Evolutionary conservation across 164 flowering plant genomes (phyloP).

Genomic region (Magnolia changhungtana): DNA sequence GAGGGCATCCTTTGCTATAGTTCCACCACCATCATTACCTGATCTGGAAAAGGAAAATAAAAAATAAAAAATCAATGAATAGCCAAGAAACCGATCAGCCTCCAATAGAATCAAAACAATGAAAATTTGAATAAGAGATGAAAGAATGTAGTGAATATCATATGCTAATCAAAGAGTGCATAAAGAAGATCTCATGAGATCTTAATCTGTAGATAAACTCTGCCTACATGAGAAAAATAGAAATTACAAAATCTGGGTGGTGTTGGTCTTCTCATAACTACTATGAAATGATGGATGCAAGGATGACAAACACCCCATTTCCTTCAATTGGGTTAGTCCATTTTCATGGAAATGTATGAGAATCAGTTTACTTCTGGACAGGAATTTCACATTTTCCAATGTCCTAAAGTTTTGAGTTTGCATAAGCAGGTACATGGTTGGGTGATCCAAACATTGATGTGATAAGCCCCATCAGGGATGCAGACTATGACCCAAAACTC

Average conservation of each 20-base stretch:
- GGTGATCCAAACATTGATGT: no score
- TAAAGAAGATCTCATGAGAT: background rate
- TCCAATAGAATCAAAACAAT: background rate
- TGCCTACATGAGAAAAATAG: background rate
- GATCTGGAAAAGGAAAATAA: constrained; percentile 25
- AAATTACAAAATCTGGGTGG: background rate
- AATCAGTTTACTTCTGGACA: no score
- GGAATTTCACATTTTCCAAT: no score
- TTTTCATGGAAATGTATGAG: no score
- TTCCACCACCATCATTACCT: constrained; percentile 63
- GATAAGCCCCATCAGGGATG: no score
- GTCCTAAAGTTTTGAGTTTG: no score
- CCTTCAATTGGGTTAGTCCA: no score
- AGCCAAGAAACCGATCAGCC: background rate
- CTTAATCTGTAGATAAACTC: background rate
- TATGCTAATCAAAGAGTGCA: background rate
- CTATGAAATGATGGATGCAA: no score
- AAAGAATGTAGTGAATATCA: background rate
- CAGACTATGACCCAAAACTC: no score
- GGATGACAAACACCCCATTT: no score
- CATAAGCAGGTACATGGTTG: no score
- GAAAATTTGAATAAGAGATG: background rate
- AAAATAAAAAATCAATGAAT: background rate
- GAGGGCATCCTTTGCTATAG: constrained; percentile 74
- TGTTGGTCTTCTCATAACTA: no score